Evolutionary conservation across 2,329 filamentous ascomycete genomes (phyloP).

Genomic region (Cryoendolithus antarcticus): DNA sequence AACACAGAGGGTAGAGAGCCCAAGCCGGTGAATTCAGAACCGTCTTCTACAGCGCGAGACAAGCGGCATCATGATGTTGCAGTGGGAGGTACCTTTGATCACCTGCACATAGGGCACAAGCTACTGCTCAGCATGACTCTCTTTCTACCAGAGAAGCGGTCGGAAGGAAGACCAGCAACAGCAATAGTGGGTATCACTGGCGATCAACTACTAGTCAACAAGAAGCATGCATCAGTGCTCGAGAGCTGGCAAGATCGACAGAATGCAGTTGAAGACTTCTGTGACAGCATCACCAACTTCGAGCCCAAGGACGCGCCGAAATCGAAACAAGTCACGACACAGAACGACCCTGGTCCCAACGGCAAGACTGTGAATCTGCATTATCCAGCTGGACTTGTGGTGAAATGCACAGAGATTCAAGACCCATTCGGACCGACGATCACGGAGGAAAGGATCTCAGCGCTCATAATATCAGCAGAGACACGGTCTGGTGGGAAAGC

Average conservation of each 20-base stretch:
- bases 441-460: constrained; percentile 63
- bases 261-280: constrained; percentile 56
- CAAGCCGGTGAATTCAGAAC: neutral
- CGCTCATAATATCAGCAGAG: constrained; percentile 77
- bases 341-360: constrained; percentile 34
- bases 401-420: constrained; percentile 74
- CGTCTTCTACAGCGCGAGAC: constrained; percentile 11
- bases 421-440: constrained; percentile 88
- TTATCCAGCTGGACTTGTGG: constrained; percentile 50
- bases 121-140: constrained; percentile 82
- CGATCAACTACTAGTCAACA: constrained; percentile 73
- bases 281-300: constrained; percentile 51
- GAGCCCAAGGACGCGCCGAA: constrained; percentile 1
- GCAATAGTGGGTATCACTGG: constrained; percentile 68
- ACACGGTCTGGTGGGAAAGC: constrained; percentile 71
- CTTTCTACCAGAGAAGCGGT: constrained; percentile 49
- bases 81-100: constrained; percentile 90
- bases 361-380: constrained; percentile 43
- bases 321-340: constrained; percentile 24
- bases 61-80: constrained; percentile 31
- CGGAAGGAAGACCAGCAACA: constrained; percentile 19
- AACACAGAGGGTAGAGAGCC: constrained; percentile 5
- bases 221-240: constrained; percentile 71
- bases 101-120: constrained; percentile 91
- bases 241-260: constrained; percentile 71